These are phyloP conservation scores for Hibiscus mutabilis DNA, from an alignment of 345 rosid species.

Conservation along the genomic window DNA sequence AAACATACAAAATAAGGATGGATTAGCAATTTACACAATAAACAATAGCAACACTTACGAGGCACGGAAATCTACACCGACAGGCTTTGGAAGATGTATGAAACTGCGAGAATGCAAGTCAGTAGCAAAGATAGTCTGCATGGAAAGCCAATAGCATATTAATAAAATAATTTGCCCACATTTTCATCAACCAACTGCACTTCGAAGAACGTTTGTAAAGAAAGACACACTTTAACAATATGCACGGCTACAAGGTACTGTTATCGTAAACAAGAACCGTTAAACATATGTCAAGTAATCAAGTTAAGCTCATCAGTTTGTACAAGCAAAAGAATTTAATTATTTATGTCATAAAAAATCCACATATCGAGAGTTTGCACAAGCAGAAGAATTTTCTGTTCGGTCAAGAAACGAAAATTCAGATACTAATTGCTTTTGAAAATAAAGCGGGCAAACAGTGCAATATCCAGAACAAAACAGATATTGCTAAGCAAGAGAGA, in stretches of 20 bases:
- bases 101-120: slow-evolving; percentile 77
- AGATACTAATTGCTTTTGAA: not conserved
- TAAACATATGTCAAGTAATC: not conserved
- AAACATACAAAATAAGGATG: not conserved
- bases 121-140: slow-evolving; percentile 87
- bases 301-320: not conserved
- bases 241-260: not conserved
- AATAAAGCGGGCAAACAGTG: not conserved
- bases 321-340: not conserved
- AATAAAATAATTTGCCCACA: not conserved
- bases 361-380: not conserved
- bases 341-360: not conserved
- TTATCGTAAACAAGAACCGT: not conserved
- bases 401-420: not conserved
- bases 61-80: slow-evolving; percentile 90
- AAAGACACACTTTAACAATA: not conserved
- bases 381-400: not conserved
- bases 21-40: not conserved
- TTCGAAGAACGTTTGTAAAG: not conserved
- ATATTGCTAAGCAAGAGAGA: slow-evolving; percentile 14
- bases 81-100: slow-evolving; percentile 88
- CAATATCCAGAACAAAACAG: not conserved
- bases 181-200: slow-evolving; percentile 3
- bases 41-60: slow-evolving; percentile 47
- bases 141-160: slow-evolving; percentile 7